Percentiles rank a stretch among this genome's conserved stretches.
Evolutionary conservation across 306 rosid species (phyloP).

Genomic region (Glycyrrhiza uralensis): DNA sequence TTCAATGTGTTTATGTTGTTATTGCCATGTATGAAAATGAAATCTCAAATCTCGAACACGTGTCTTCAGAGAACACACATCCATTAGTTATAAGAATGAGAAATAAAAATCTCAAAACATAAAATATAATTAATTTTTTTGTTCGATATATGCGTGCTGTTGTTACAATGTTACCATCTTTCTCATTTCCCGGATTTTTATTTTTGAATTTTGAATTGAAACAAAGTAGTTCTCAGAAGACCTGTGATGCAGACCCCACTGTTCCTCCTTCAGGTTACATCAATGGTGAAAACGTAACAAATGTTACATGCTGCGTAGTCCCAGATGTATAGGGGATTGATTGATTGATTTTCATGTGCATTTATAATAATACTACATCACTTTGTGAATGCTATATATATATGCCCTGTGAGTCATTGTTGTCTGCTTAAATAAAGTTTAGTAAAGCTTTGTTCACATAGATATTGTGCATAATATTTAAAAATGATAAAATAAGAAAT

Average conservation of each 20-base stretch:
- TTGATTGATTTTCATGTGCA: background rate
- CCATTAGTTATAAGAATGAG: conserved; percentile 2
- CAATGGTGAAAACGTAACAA: background rate
- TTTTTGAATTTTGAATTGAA: background rate
- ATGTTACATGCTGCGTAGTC: background rate
- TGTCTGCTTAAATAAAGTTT: background rate
- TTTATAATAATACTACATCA: no score
- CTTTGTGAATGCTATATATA: no score
- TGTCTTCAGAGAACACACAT: background rate
- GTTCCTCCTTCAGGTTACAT: background rate
- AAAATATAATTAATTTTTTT: background rate
- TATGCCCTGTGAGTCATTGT: background rate
- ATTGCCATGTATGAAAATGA: conserved; percentile 1
- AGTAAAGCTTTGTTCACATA: background rate
- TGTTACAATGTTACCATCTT: no score
- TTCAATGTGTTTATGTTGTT: background rate
- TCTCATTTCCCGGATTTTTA: background rate
- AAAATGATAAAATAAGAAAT: background rate
- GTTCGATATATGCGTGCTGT: background rate
- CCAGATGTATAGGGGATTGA: background rate
- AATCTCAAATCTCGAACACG: background rate
- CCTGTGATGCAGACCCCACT: background rate
- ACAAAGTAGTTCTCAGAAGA: background rate
- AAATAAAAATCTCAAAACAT: background rate
- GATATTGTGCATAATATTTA: background rate